phyloP scores from a whole-genome alignment of 2,329 filamentous ascomycete species.

The Fusarium tupiense region DNA sequence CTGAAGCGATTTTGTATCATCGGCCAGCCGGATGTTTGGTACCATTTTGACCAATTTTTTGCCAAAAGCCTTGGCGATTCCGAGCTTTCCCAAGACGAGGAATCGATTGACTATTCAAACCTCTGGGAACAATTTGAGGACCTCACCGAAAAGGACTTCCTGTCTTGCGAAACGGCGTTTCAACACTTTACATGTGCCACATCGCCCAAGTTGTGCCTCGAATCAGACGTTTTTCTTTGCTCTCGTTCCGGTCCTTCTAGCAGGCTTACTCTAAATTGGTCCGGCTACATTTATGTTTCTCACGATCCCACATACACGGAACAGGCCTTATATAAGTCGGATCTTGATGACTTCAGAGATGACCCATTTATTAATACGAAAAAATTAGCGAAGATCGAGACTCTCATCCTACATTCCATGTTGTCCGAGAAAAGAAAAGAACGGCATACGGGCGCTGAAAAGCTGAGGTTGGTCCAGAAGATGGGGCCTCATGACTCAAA shows the following conservation, averaged over 20 bases:
- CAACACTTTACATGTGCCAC: neutral
- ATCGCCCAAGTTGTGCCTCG: neutral
- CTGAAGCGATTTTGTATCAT: neutral
- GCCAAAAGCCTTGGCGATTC: neutral
- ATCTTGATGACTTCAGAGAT: too few species aligned
- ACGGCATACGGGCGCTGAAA: accelerated
- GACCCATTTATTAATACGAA: too few species aligned
- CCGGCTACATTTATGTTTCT: neutral
- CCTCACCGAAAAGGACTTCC: accelerated
- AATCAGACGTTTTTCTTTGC: neutral
- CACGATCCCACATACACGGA: neutral
- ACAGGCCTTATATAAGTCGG: accelerated
- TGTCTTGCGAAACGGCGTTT: neutral
- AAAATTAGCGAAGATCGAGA: neutral
- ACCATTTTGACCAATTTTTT: too few species aligned
- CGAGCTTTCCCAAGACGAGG: accelerated
- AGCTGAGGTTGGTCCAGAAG: neutral
- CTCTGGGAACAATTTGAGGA: accelerated
- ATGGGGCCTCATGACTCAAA: accelerated
- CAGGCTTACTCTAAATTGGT: too few species aligned
- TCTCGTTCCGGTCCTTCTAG: accelerated
- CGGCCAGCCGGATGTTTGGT: accelerated
- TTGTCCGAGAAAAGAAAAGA: neutral
- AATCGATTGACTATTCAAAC: accelerated
- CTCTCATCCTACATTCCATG: neutral